Evolutionary conservation across 805 yeast genomes (phyloP).

Genomic region (Metschnikowia gruessii): DNA sequence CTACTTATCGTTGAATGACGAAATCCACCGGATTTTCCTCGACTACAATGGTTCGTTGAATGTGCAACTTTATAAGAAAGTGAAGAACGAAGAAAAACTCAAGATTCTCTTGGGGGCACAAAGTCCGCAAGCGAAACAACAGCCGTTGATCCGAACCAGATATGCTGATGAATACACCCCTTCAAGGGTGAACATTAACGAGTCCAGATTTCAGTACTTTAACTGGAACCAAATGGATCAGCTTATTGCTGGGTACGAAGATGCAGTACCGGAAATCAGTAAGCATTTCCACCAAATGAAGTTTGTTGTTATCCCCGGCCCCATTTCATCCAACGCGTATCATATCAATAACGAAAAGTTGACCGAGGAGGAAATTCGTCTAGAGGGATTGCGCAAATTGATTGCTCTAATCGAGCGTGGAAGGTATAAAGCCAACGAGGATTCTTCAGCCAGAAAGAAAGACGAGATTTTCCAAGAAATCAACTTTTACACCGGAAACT

Average conservation of each 20-base stretch:
- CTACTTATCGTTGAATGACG: conserved; percentile 74
- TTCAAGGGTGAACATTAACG: conserved; percentile 54
- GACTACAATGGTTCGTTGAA: conserved; percentile 70
- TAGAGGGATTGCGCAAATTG: conserved; percentile 82
- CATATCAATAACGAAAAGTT: conserved; percentile 57
- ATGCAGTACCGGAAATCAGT: conserved; percentile 54
- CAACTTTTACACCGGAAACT: conserved; percentile 81
- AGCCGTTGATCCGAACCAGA: conserved; percentile 64
- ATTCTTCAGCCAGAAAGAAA: conserved; percentile 27
- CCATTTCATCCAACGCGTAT: conserved; percentile 55
- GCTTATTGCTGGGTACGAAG: conserved; percentile 86
- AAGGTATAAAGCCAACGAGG: conserved; percentile 33
- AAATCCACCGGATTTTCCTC: conserved; percentile 78
- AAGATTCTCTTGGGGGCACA: conserved; percentile 18
- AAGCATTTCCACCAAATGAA: conserved; percentile 64
- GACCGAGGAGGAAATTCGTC: conserved; percentile 79
- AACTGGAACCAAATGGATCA: conserved; percentile 96
- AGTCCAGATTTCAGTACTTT: conserved; percentile 49
- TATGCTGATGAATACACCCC: conserved; percentile 66
- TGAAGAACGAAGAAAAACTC: conserved; percentile 4
- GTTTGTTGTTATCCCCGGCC: conserved; percentile 80
- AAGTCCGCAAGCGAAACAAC: conserved; percentile 7
- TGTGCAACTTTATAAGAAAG: conserved; percentile 64
- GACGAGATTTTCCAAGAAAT: conserved; percentile 68
- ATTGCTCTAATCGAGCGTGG: conserved; percentile 62